Percentiles rank a stretch among this genome's conserved stretches.
These are phyloP conservation scores for Carallia brachiata DNA, from an alignment of 345 rosid species.

Conservation along the genomic window DNA sequence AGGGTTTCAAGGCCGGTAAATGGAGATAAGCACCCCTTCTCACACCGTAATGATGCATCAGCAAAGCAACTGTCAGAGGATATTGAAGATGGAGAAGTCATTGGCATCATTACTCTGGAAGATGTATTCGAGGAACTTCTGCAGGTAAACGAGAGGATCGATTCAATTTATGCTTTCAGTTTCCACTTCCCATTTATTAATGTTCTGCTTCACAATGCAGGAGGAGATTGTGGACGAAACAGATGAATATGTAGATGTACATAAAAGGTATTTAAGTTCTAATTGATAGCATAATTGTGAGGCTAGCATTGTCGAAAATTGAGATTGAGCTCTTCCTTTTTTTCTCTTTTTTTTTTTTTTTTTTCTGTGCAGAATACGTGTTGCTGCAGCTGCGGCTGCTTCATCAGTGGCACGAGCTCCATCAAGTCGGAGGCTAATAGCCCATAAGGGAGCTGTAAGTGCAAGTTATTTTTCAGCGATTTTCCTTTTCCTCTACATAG, in stretches of 20 bases:
- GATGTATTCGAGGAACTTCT: constrained; percentile 97
- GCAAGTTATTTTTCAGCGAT: not conserved
- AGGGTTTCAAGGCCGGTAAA: constrained; percentile 36
- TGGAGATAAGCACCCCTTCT: constrained; percentile 26
- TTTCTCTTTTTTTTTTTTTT: not conserved
- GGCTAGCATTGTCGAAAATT: not conserved
- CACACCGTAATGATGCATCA: constrained; percentile 33
- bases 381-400: constrained; percentile 97
- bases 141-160: constrained; percentile 44
- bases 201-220: constrained; percentile 30
- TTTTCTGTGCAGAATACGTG: constrained; percentile 65
- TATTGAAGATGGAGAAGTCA: constrained; percentile 87
- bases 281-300: not conserved
- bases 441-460: constrained; percentile 58
- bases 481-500: not conserved
- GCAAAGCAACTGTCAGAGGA: constrained; percentile 51
- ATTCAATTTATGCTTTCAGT: not conserved
- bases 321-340: not conserved
- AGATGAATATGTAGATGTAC: constrained; percentile 94
- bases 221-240: constrained; percentile 99
- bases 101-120: constrained; percentile 93
- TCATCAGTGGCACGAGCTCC: constrained; percentile 85
- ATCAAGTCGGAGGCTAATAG: constrained; percentile 67
- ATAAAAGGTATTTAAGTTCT: constrained; percentile 56
- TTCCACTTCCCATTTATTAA: not conserved